Conservation (phyloP, 768 basidiomycete species). For the Rhodotorula diobovata region DNA sequence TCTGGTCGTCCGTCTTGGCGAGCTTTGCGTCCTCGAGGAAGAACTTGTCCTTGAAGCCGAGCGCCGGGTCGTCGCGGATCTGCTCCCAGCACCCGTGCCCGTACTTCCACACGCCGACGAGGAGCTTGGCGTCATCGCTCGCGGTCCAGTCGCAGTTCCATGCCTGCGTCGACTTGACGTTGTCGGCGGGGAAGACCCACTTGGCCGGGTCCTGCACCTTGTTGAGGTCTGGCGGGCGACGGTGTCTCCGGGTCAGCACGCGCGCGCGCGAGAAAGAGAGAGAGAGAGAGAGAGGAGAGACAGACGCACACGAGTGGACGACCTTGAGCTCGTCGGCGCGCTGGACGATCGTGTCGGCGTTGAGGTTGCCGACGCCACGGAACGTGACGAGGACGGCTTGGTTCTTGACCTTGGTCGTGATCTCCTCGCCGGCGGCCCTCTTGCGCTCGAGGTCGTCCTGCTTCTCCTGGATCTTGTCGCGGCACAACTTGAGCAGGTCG, state of each 20-base stretch:
- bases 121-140: constrained; percentile 86
- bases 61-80: constrained; percentile 79
- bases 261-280: constrained; percentile 1
- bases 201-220: constrained; percentile 69
- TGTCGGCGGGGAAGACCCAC: constrained; percentile 86
- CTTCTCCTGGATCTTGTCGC: constrained; percentile 68
- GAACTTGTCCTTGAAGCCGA: constrained; percentile 85
- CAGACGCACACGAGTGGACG: constrained; percentile 58
- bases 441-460: constrained; percentile 73
- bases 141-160: constrained; percentile 96
- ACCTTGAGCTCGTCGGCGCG: constrained; percentile 83
- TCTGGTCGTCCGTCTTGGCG: constrained; percentile 51
- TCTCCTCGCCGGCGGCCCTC: constrained; percentile 74
- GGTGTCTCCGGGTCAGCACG: not conserved
- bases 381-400: constrained; percentile 92
- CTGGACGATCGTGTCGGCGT: constrained; percentile 92
- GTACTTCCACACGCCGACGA: constrained; percentile 86
- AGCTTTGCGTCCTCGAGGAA: constrained; percentile 96
- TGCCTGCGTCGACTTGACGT: constrained; percentile 85
- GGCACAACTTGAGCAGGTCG: constrained; percentile 82
- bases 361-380: constrained; percentile 85
- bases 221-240: constrained; percentile 33
- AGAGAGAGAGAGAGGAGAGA: not conserved
- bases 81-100: constrained; percentile 97
- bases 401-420: constrained; percentile 90